These are phyloP conservation scores for Ambrosia artemisiifolia DNA, from an alignment of 129 eudicot genomes.

Conservation along the genomic window DNA sequence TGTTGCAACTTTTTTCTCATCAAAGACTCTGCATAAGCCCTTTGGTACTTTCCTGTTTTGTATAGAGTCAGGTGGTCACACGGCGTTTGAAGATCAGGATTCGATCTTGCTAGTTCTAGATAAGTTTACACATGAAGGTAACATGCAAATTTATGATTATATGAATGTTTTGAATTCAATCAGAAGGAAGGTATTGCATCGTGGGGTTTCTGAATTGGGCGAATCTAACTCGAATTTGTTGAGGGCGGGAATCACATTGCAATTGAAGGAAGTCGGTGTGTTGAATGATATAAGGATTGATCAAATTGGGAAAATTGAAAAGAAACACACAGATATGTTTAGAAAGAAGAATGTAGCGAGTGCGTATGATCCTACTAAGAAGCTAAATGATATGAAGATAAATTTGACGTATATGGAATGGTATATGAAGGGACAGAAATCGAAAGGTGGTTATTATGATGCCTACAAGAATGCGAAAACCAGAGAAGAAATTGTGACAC, in stretches of 20 bases:
- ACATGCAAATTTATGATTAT: constrained; percentile 28
- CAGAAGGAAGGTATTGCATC: constrained; percentile 28
- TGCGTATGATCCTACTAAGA: constrained; percentile 22
- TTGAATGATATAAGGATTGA: background rate
- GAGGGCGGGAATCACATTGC: constrained; percentile 30
- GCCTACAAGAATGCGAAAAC: constrained; percentile 19
- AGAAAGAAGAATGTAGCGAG: background rate
- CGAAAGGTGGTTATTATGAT: constrained; percentile 44
- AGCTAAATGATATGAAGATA: constrained; percentile 41
- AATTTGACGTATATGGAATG: constrained; percentile 45
- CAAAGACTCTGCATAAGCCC: constrained; percentile 31
- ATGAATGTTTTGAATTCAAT: constrained; percentile 16
- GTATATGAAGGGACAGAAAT: constrained; percentile 32
- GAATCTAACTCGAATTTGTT: constrained; percentile 19
- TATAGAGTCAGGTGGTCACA: constrained; percentile 38
- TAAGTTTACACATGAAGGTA: background rate
- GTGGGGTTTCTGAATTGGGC: constrained; percentile 22
- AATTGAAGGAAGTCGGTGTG: constrained; percentile 28
- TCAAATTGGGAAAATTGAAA: constrained; percentile 8
- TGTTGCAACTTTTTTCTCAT: constrained; percentile 24
- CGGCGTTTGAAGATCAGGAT: constrained; percentile 35
- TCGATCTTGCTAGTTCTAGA: constrained; percentile 24
- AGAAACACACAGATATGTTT: background rate
- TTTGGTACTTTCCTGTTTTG: constrained; percentile 45
- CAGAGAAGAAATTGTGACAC: constrained; percentile 6